These are phyloP conservation scores for Amauroascus niger DNA, from an alignment of 2,329 filamentous ascomycete species.

Conservation along the genomic window DNA sequence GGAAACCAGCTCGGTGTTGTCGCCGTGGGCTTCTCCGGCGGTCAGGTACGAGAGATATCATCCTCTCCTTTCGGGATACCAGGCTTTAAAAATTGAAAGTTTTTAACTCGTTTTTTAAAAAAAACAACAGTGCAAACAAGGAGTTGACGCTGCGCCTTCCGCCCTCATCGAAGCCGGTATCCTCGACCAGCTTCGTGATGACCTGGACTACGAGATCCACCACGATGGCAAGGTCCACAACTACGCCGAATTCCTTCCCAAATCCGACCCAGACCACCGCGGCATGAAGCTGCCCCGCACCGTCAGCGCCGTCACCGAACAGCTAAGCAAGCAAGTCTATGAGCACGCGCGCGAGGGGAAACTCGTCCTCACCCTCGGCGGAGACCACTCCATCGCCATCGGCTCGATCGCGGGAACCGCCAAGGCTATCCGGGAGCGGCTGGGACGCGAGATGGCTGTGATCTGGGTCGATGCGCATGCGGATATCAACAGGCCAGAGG, in stretches of 20 bases:
- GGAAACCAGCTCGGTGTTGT: constrained; percentile 79
- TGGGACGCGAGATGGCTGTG: constrained; percentile 70
- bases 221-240: constrained; percentile 74
- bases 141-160: constrained; percentile 81
- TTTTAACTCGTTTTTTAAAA: too few species aligned
- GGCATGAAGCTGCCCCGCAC: constrained; percentile 89
- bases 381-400: constrained; percentile 94
- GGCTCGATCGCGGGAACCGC: constrained; percentile 83
- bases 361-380: constrained; percentile 84
- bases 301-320: constrained; percentile 73
- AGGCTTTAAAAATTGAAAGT: too few species aligned
- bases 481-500: constrained; percentile 95
- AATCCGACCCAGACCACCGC: constrained; percentile 60
- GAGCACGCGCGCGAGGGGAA: constrained; percentile 71
- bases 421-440: constrained; percentile 72
- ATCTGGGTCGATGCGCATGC: constrained; percentile 99
- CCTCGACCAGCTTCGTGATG: constrained; percentile 68
- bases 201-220: constrained; percentile 79
- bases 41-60: constrained; percentile 61
- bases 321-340: constrained; percentile 78
- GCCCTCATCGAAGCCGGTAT: constrained; percentile 84
- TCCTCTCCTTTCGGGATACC: background rate
- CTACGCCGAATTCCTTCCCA: constrained; percentile 66
- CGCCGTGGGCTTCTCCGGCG: constrained; percentile 90
- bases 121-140: constrained; percentile 62